Evolutionary conservation across 495 filamentous ascomycete genomes (phyloP).

Genomic region (Jackrogersella multiformis): DNA sequence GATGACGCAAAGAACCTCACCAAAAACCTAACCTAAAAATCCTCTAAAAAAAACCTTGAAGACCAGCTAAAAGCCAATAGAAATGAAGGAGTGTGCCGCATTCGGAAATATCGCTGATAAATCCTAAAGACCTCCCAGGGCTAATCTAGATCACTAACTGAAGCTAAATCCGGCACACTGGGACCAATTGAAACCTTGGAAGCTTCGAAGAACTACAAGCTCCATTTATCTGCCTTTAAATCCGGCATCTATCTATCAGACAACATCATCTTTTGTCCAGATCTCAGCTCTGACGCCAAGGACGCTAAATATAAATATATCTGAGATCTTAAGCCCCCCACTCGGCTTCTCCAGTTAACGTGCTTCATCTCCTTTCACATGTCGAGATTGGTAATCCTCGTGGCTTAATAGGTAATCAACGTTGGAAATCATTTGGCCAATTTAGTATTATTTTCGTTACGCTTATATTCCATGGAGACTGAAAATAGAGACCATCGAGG

Average conservation of each 20-base stretch:
- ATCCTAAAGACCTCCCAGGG: slow-evolving; percentile 4
- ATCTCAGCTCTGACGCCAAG: neutral
- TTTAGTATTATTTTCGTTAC: neutral
- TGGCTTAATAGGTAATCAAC: slow-evolving; percentile 5
- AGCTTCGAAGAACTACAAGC: neutral
- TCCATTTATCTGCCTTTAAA: neutral
- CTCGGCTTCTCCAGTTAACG: neutral
- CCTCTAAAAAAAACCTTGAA: too few relatives aligned
- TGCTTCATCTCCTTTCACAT: neutral
- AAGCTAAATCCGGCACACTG: slow-evolving; percentile 15
- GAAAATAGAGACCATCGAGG: slow-evolving; percentile 6
- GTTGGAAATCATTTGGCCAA: neutral
- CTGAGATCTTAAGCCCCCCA: neutral
- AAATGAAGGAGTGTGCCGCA: neutral
- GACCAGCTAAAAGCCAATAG: too few relatives aligned
- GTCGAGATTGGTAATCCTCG: slow-evolving; percentile 4
- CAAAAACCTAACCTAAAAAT: neutral
- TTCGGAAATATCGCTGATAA: slow-evolving; percentile 29
- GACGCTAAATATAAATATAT: neutral
- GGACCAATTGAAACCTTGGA: slow-evolving; percentile 8
- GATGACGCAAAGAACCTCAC: slow-evolving; percentile 7
- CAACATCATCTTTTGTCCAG: neutral
- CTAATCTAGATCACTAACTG: slow-evolving; percentile 3
- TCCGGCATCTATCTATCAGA: neutral
- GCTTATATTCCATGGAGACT: slow-evolving; percentile 2